phyloP scores from a whole-genome alignment of 192 early-diverging fungal genomes.

The Neocallimastix lanati region DNA sequence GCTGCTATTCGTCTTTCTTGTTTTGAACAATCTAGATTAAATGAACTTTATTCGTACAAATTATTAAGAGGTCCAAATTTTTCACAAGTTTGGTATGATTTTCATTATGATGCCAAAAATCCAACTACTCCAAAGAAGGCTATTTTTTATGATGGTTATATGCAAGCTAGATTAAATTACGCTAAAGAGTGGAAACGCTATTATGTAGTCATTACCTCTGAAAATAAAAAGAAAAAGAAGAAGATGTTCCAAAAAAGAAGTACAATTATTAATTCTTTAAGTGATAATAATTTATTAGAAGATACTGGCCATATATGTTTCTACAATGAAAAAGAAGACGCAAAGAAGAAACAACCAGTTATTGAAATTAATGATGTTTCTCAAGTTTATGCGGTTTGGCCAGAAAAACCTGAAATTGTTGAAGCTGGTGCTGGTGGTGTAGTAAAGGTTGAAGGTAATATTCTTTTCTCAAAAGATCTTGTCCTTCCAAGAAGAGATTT shows the following conservation, averaged over 20 bases:
- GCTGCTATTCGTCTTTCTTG: constrained; percentile 17
- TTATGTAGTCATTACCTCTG: constrained; percentile 12
- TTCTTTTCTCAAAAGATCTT: background rate
- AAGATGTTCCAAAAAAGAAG: background rate
- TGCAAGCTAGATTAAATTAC: constrained; percentile 13
- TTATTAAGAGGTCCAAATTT: constrained; percentile 8
- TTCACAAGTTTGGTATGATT: constrained; percentile 9
- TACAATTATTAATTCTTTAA: background rate
- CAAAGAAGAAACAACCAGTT: constrained; percentile 12
- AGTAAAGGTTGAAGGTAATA: background rate
- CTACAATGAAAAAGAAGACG: constrained; percentile 10
- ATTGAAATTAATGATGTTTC: background rate
- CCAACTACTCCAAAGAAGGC: background rate
- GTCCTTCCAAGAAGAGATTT: background rate
- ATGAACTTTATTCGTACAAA: constrained; percentile 12
- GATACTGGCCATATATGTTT: constrained; percentile 9
- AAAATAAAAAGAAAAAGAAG: background rate
- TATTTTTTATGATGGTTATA: constrained; percentile 12
- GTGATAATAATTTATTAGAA: background rate
- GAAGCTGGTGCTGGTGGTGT: background rate
- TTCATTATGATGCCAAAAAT: constrained; percentile 10
- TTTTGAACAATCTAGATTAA: constrained; percentile 16
- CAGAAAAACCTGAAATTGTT: background rate
- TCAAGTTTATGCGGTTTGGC: background rate
- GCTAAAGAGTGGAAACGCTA: constrained; percentile 11